Base-by-base conservation (phyloP, 2,329 filamentous ascomycete species). In the Colletotrichum lupini region DNA sequence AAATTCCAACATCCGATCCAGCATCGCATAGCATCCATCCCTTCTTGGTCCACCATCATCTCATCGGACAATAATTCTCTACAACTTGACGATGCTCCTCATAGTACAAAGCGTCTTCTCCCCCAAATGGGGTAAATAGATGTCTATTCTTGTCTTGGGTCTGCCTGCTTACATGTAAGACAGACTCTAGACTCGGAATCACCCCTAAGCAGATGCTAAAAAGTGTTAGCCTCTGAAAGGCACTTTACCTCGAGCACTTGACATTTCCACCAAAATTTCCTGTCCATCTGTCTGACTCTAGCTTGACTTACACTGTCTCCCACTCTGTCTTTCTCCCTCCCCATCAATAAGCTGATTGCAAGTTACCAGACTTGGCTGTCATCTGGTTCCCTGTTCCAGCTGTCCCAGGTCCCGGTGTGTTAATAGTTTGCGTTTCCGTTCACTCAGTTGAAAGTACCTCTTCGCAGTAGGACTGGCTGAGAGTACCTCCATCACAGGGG, bases 381-480 rank as follows among this genome's bases (percentile, higher is more conserved):
- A 46, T 63, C 59, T 60, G 69, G 24, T 37, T 53, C 58, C 61
- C 57, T 46, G 65, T 42, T 19, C 35, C 7, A 61, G 9, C 59
- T 52, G 42, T 52, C 22, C 65, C 58, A 63, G 32, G 55, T 8
- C 52, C 46, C 19, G 28, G 11, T 14, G 37, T 52, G 32, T 52
- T 16, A 30, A 11, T 30, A 35, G 64, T 12, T n/a, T n/a, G n/a
- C 22, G 58, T 49, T 68, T 68, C 49, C 49, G 57, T 49, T 67
- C 11, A 42, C 30, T 37, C 52, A 24, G 37, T 24, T 22, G 22
- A 14, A 30, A 32, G 28, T 26, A 22, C 52, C 9, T 53, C 37
- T 35, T 59, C 22, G 30, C 22, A 46, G 26, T 26, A 32, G 66
- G 49, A 62, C 46, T 67, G 56, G 42, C 42, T 24, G 46, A 42